Base-by-base conservation (phyloP, 2,329 filamentous ascomycete species). In the Calcarisporium arbuscula region DNA sequence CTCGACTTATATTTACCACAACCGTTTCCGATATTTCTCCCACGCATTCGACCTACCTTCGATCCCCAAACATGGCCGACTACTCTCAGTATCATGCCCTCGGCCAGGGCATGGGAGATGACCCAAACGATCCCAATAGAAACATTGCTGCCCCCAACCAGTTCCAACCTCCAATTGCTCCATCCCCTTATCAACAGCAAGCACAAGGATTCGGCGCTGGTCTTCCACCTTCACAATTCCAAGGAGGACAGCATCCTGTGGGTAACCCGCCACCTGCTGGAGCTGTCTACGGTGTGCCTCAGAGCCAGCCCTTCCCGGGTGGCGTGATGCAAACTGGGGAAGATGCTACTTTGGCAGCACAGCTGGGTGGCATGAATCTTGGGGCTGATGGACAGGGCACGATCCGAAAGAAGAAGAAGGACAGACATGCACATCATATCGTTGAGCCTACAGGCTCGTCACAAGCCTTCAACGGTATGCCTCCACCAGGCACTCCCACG, bases 381-480 rank as follows among this genome's bases (percentile, higher is more conserved):
- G 77, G 72, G 21, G 25, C 34, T 8, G 36, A 36, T 12, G 58
- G 68, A 29, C 65, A 68, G 22, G 57, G 74, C 31, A 65, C 66
- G 3, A 62, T 62, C 38, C 72, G 78, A 56, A 83, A 70, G 60
- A 86, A 89, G 71, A 96, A 95, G 77, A 95, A 95, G 72, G 84
- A 95, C 57, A 78, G 87, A 40, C 90, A 96, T 62, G 90, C 89
- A 44, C 85, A 94, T 60, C 90, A 96, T 59, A 82, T 78, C 25
- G 77, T 96, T 34, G 86, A 90, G 45, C 77, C 84, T 16, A 70
- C 70, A 5, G 77, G 79, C 32, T 78, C 77, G 21, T 77, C 80
- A 6, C 78, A 83, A 51, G 65, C 77, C 9, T 85, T 84, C 62
- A 81, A 82, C 54, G 81, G 77, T 41, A 76, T 81, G 52, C 77